Percentiles rank a stretch among this genome's conserved stretches.
Evolutionary conservation across 352 stramenopile genomes (phyloP).

Genomic region (Saprolegnia parasitica): DNA sequence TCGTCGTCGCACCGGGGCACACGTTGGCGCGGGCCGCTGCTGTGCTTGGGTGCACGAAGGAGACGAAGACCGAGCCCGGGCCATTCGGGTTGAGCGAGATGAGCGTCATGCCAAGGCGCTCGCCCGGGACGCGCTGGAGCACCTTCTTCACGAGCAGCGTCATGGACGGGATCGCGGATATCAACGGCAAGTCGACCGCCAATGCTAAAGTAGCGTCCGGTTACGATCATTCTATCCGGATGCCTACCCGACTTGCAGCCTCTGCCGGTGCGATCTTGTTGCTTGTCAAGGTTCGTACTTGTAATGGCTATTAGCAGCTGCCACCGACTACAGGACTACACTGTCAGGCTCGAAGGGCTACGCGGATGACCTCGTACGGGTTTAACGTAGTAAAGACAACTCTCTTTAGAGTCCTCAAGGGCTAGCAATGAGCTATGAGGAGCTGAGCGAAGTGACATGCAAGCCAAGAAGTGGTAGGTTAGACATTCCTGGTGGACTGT

Average conservation of each 20-base stretch:
- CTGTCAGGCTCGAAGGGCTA: no score
- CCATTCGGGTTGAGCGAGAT: slow-evolving; percentile 17
- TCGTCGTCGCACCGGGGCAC: background rate
- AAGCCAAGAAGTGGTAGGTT: no score
- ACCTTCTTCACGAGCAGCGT: slow-evolving; percentile 8
- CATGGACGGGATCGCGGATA: background rate
- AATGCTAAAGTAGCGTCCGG: background rate
- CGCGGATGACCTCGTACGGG: no score
- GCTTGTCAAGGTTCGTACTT: background rate
- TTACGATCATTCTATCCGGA: background rate
- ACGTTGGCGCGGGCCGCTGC: slow-evolving; percentile 1
- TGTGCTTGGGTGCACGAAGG: background rate
- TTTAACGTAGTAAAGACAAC: no score
- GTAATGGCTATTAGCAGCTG: background rate
- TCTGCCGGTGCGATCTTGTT: background rate
- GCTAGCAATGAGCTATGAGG: no score
- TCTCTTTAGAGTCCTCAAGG: no score
- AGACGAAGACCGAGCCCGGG: slow-evolving; percentile 9
- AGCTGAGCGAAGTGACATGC: no score
- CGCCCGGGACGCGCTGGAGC: background rate
- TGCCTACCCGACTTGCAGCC: background rate
- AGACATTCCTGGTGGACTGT: no score
- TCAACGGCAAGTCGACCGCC: slow-evolving; percentile 1
- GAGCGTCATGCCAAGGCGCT: slow-evolving; percentile 13
- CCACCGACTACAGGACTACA: no score